phyloP scores from a whole-genome alignment of 305 asterid species.

The Fraxinus nigra region DNA sequence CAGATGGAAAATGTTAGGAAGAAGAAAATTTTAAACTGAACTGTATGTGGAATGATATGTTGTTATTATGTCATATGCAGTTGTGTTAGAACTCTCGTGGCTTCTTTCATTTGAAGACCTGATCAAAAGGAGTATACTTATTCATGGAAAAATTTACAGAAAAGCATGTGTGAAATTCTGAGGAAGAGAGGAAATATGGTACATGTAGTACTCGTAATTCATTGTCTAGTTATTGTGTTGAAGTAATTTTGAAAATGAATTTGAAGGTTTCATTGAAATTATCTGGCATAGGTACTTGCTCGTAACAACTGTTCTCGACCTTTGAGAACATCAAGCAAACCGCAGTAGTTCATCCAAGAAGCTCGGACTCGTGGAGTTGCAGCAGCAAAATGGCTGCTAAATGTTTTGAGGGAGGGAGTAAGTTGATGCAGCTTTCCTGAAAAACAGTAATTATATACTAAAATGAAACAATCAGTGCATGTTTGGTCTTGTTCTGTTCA shows the following conservation, averaged over 20 bases:
- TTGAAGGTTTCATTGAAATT: background rate
- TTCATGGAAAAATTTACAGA: background rate
- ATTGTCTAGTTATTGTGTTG: background rate
- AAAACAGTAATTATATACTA: background rate
- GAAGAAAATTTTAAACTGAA: background rate
- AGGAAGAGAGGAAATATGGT: background rate
- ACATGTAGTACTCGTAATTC: background rate
- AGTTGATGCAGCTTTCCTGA: background rate
- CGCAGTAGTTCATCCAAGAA: slow-evolving; percentile 38
- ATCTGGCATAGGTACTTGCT: background rate
- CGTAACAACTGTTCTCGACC: slow-evolving; percentile 21
- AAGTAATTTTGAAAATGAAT: background rate
- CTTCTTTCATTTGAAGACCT: background rate
- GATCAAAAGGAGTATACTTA: background rate
- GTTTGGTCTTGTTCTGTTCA: background rate
- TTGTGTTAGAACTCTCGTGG: background rate
- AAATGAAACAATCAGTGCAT: background rate
- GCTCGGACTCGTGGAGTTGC: slow-evolving; percentile 17
- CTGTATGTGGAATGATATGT: background rate
- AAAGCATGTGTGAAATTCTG: background rate
- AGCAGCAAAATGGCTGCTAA: slow-evolving; percentile 28
- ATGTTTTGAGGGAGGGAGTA: slow-evolving; percentile 5
- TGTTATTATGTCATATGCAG: background rate
- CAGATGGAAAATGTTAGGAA: background rate
- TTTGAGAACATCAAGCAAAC: slow-evolving; percentile 35